Base-by-base conservation (phyloP, 345 rosid genomes). In the Syzygium aqueum region DNA sequence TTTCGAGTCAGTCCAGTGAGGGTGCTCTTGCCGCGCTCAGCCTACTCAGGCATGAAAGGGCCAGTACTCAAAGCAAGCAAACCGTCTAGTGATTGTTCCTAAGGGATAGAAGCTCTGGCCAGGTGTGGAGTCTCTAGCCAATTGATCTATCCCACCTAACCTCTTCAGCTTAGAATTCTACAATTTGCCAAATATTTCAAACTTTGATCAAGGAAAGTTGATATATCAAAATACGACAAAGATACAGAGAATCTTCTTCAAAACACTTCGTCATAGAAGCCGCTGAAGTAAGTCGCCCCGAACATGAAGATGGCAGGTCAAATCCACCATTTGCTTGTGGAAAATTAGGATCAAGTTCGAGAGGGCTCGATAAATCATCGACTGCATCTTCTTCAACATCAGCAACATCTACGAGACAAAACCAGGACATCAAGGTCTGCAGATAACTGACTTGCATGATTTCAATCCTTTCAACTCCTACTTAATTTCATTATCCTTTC, bases 161-260 rank as follows among this genome's bases (percentile, higher is more conserved):
- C 25, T 33, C 80, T 2, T 9, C 25, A 5, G 82, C 82, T 33
- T 73, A 19, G 82, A 73, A 37, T 37, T 40, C 49, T 37, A 10
- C 82, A 73, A 37, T 73, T 73, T 37, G 49, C 27, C 14, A 37
- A 73, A 19, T 33, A 73, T 37, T 73, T 73, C 46, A 17, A 23
- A 67, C 78, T 67, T 33, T 37, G 1, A 8, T 67, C 43, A 33
- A 37, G 37, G 49, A 37, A 73, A 73, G 49, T 73, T 37, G 49
- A 40, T 73, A 23, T 19, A 11, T 77, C 1, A 82, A 57, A 67
- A 52, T 10, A 51, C 8, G 23, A 27, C 28, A 90, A 91, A 96
- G 99, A 97, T 96, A 97, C 99, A 97, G 86, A 89, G 93, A 88
- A 52, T 95, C 97, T 43, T 94, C 94, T 52, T 95, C 94, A 73